Percentiles rank a stretch among this genome's conserved stretches.
Conservation (phyloP, 495 filamentous ascomycete genomes). For the Annulohypoxylon maeteangense region DNA sequence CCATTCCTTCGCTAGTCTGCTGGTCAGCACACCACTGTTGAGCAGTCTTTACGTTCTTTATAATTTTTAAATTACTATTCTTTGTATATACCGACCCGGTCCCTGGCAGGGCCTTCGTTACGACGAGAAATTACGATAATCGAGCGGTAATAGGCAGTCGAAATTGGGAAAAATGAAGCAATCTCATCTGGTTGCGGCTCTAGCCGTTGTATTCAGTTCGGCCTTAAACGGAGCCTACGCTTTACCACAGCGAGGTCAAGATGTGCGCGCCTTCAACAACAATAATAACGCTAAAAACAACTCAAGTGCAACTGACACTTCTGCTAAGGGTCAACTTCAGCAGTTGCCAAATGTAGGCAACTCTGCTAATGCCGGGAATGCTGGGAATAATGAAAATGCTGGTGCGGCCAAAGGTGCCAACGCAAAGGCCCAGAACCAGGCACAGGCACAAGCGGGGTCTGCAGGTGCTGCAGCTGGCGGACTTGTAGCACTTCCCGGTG, state of each 20-base stretch:
- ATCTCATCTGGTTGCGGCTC: conserved; percentile 19
- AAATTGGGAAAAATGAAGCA: conserved; percentile 29
- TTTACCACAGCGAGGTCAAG: conserved; percentile 2
- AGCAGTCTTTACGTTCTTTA: conserved; percentile 43
- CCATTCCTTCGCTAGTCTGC: conserved; percentile 40
- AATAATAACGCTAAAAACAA: not conserved
- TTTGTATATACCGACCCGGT: conserved; percentile 5
- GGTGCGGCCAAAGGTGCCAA: not conserved
- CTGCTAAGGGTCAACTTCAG: conserved; percentile 4
- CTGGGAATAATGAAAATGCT: not conserved
- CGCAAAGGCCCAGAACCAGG: conserved; percentile 3
- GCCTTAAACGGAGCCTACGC: conserved; percentile 29
- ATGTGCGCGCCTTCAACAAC: not conserved
- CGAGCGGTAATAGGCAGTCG: not conserved
- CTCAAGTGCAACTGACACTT: not conserved
- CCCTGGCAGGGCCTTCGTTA: conserved; percentile 11
- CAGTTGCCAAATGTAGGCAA: conserved; percentile 12
- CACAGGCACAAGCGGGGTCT: conserved; percentile 1
- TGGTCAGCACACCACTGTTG: conserved; percentile 46
- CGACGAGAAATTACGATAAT: not conserved
- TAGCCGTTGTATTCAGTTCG: conserved; percentile 24
- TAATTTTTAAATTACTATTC: conserved; percentile 16
- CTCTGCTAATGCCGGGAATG: conserved; percentile 3
- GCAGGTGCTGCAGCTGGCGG: not conserved
- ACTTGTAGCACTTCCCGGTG: conserved; percentile 23